Evolutionary conservation across 305 asterid genomes (phyloP).

Genomic region (Plantago lanceolata): DNA sequence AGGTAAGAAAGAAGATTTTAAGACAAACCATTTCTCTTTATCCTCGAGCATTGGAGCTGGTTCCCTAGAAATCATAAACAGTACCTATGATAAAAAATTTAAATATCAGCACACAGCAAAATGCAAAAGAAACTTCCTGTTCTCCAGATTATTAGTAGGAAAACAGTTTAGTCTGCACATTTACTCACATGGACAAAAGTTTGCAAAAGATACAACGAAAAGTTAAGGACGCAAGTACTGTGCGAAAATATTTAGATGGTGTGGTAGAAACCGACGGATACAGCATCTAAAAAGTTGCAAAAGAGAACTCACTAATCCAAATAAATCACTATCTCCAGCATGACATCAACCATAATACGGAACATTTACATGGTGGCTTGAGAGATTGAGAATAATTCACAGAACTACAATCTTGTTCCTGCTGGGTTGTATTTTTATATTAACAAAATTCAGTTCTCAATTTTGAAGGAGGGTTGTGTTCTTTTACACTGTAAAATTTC

Average conservation of each 20-base stretch:
- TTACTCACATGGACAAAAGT: not conserved
- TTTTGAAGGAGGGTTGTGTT: not conserved
- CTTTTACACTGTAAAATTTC: not conserved
- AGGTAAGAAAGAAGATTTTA: slow-evolving; percentile 27
- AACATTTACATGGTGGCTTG: not conserved
- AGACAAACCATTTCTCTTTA: slow-evolving; percentile 89
- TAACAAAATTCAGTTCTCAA: not conserved
- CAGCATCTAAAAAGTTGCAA: not conserved
- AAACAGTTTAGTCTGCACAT: too few species aligned
- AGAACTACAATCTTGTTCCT: not conserved
- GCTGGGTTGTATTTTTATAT: not conserved
- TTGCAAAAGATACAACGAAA: not conserved
- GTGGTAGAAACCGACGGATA: too few species aligned
- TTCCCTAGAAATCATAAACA: slow-evolving; percentile 92
- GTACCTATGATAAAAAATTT: slow-evolving; percentile 54
- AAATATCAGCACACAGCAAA: slow-evolving; percentile 29
- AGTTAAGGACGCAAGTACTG: not conserved
- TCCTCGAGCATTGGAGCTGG: slow-evolving; percentile 99
- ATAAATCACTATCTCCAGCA: not conserved
- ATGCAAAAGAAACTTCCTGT: slow-evolving; percentile 10
- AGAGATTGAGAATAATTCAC: not conserved
- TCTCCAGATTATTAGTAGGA: not conserved
- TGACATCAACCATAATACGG: not conserved
- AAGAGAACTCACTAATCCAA: not conserved
- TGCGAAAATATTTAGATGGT: not conserved